Percentiles rank a stretch among this genome's conserved stretches.
phyloP scores from a whole-genome alignment of 2,329 filamentous ascomycete species.

The Onygenales sp. region DNA sequence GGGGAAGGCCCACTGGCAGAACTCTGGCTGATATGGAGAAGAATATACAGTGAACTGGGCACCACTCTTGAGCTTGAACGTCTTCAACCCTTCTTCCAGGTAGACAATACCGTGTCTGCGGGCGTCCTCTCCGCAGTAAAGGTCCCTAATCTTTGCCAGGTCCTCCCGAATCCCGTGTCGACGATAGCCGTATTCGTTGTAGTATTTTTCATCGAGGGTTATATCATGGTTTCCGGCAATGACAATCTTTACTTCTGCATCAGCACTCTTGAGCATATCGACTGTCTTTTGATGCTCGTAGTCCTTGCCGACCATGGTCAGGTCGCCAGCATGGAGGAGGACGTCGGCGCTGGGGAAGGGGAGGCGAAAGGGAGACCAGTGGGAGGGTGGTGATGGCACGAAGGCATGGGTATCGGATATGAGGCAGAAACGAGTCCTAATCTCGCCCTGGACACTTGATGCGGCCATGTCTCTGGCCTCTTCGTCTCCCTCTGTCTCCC shows the following conservation, averaged over 20 bases:
- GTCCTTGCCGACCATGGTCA: slow-evolving; percentile 43
- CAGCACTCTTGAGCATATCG: slow-evolving; percentile 37
- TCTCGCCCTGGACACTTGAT: slow-evolving; percentile 1
- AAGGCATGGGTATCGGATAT: slow-evolving; percentile 35
- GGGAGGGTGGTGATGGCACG: slow-evolving; percentile 15
- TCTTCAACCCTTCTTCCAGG: slow-evolving; percentile 45
- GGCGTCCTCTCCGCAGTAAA: slow-evolving; percentile 40
- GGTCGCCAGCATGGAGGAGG: slow-evolving; percentile 49
- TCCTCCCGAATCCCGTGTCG: slow-evolving; percentile 15
- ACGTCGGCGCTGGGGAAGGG: slow-evolving; percentile 45
- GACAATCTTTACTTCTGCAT: slow-evolving; percentile 50
- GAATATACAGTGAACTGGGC: slow-evolving; percentile 45
- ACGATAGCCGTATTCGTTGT: slow-evolving; percentile 20
- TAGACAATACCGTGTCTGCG: slow-evolving; percentile 40
- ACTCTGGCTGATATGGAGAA: slow-evolving; percentile 45
- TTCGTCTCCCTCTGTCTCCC: neutral
- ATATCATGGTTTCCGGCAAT: slow-evolving; percentile 57
- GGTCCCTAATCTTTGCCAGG: slow-evolving; percentile 27
- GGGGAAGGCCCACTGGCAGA: slow-evolving; percentile 47
- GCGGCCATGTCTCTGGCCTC: neutral
- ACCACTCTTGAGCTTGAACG: slow-evolving; percentile 40
- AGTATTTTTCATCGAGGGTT: slow-evolving; percentile 45
- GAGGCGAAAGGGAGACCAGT: slow-evolving; percentile 22
- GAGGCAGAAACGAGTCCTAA: slow-evolving; percentile 34
- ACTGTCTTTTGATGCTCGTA: slow-evolving; percentile 40